phyloP scores from a whole-genome alignment of 306 rosid species.

The Glycyrrhiza uralensis region DNA sequence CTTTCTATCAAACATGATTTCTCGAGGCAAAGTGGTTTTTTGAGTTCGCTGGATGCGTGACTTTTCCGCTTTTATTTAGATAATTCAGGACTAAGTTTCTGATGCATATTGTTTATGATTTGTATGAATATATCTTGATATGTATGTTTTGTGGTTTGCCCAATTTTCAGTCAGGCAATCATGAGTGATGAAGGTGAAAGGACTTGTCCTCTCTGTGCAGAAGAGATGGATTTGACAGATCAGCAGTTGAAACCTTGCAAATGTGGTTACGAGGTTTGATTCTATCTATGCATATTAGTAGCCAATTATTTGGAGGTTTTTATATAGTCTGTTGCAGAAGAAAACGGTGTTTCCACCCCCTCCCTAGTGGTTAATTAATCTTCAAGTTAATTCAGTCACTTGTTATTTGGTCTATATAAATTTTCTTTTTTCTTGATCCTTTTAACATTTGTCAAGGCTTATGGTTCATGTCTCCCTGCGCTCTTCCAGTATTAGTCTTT shows the following conservation, averaged over 20 bases:
- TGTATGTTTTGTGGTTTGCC: not conserved
- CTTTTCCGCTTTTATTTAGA: not conserved
- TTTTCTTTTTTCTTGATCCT: constrained; percentile 8
- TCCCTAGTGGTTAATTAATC: not conserved
- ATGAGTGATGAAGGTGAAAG: constrained; percentile 96
- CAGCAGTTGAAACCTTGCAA: constrained; percentile 97
- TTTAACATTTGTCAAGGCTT: not conserved
- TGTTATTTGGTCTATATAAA: not conserved
- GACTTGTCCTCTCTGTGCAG: constrained; percentile 97
- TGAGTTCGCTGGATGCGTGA: not conserved
- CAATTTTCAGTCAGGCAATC: constrained; percentile 42
- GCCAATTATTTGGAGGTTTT: not conserved
- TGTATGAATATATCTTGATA: not conserved
- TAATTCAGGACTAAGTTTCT: not conserved
- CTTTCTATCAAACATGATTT: not conserved
- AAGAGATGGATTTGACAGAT: constrained; percentile 99
- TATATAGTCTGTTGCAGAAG: not conserved
- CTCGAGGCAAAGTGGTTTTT: not conserved
- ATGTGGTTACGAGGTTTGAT: constrained; percentile 93
- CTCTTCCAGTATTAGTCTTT: not conserved
- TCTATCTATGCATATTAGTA: not conserved
- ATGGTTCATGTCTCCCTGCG: not conserved
- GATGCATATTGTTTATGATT: constrained; percentile 8
- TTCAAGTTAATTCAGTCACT: not conserved
- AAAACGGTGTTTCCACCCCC: not conserved